Evolutionary conservation across 176 grass and related monocot genomes (phyloP), one percentile per base, ranked within the genome.

Genomic region (Hyparrhenia diplandra): DNA sequence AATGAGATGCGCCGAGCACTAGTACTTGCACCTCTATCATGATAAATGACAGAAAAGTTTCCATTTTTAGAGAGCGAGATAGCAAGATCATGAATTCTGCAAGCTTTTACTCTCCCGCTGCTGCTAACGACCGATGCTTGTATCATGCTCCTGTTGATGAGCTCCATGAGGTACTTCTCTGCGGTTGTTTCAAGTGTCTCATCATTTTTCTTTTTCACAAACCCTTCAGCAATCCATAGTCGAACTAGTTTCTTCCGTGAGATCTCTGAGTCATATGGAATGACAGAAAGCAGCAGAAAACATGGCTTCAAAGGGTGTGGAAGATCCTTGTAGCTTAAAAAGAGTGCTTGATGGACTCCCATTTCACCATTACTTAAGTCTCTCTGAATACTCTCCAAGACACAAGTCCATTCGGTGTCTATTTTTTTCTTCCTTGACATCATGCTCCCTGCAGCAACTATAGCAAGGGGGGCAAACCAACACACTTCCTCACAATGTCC

Each of bases 161-260:
- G 88, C 80, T 90, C 80, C 84, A 75, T 75, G 36, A 90, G 84
- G 79, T 83, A 90, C 24, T 90, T 79, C 68, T 90, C 88, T 54
- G 84, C 88, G 8, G 76, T 82, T 31, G 47, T 51, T 79, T 90
- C 88, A 59, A 86, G 74, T 55, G 49, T 80, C 64, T 83, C 80
- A n/a, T 77, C 47, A 35, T 24, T 43, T n/a, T 47, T 52, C 31
- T 90, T 75, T 74, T 83, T 68, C 39, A 90, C 74, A 35, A 90
- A 86, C 13, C 88, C 88, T 90, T 86, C 83, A 3, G 78, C 80
- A 29, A 86, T 79, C 88, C 79, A 90, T 67, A 90, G 28, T 4
- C 84, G 72, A 13, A 90, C 36, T 70, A 90, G 23, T 45, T 79
- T 90, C 80, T 86, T 90, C 31, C 79, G 58, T 21, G 68, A 67